Evolutionary conservation across 257 asterid genomes (phyloP).

Genomic region (Forsythia suspensa): DNA sequence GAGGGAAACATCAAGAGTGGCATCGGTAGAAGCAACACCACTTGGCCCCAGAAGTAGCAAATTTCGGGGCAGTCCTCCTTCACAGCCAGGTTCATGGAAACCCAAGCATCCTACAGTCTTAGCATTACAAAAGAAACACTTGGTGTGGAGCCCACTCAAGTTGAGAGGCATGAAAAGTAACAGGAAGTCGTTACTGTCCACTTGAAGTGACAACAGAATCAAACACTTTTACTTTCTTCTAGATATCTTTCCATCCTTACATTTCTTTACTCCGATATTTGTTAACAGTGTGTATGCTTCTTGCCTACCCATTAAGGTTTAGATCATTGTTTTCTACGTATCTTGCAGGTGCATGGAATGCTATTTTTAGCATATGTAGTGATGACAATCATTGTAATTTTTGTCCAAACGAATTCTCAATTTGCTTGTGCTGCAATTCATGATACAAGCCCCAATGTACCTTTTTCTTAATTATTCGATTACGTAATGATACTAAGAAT

Average conservation of each 20-base stretch:
- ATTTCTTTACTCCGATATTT: background rate
- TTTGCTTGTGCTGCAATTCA: background rate
- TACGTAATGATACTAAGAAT: too few species aligned
- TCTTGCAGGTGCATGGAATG: background rate
- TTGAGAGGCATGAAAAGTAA: constrained; percentile 38
- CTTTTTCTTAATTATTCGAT: too few species aligned
- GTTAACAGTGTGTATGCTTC: constrained; percentile 25
- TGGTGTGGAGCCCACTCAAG: constrained; percentile 70
- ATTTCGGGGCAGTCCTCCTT: constrained; percentile 55
- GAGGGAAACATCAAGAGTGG: constrained; percentile 25
- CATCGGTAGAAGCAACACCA: constrained; percentile 56
- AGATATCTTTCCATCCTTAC: background rate
- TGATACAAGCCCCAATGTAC: background rate
- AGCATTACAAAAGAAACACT: constrained; percentile 57
- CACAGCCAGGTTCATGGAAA: constrained; percentile 48
- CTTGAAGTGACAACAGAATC: constrained; percentile 4
- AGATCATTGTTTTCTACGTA: constrained; percentile 14
- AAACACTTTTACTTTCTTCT: background rate
- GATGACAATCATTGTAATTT: background rate
- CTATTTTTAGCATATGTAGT: too few species aligned
- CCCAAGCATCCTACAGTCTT: constrained; percentile 66
- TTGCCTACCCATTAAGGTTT: constrained; percentile 20
- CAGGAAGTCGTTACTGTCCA: constrained; percentile 35
- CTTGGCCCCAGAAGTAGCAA: constrained; percentile 56
- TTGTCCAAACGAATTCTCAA: background rate